phyloP scores from a whole-genome alignment of 2,329 filamentous ascomycete genomes.

The Aspergillus sp. region DNA sequence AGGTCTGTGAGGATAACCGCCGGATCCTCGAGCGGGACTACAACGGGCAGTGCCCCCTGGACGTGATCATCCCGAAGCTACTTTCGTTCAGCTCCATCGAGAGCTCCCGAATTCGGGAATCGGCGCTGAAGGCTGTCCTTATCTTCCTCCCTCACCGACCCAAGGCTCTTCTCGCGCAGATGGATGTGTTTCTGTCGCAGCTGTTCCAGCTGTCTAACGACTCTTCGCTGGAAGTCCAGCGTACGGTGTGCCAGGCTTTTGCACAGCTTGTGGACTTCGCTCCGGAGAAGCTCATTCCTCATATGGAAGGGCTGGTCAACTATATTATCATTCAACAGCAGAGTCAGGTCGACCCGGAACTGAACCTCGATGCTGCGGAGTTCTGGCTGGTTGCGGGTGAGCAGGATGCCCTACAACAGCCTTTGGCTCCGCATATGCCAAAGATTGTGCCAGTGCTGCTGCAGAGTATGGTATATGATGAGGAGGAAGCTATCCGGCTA shows the following conservation, averaged over 20 bases:
- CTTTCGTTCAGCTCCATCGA: conserved; percentile 80
- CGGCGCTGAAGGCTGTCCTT: conserved; percentile 83
- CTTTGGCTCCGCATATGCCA: conserved; percentile 72
- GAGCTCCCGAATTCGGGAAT: conserved; percentile 73
- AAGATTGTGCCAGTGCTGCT: conserved; percentile 89
- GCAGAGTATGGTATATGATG: conserved; percentile 93
- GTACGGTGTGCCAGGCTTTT: conserved; percentile 91
- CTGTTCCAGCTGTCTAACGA: conserved; percentile 82
- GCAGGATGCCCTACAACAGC: conserved; percentile 74
- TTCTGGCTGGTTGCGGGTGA: conserved; percentile 96
- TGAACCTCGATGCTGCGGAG: conserved; percentile 92
- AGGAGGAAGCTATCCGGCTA: conserved; percentile 84
- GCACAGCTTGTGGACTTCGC: conserved; percentile 87
- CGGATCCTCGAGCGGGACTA: conserved; percentile 84
- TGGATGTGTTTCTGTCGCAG: conserved; percentile 78
- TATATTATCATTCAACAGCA: conserved; percentile 91
- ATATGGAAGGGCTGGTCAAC: conserved; percentile 83
- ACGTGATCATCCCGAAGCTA: conserved; percentile 85
- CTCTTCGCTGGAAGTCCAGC: conserved; percentile 74
- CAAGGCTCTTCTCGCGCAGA: conserved; percentile 73
- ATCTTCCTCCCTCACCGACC: conserved; percentile 86
- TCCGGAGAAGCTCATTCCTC: conserved; percentile 85
- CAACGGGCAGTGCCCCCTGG: conserved; percentile 81
- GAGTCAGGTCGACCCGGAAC: conserved; percentile 75
- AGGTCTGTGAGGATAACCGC: conserved; percentile 96